Base-by-base conservation (phyloP, 257 asterid genomes). In the Gentiana dahurica region DNA sequence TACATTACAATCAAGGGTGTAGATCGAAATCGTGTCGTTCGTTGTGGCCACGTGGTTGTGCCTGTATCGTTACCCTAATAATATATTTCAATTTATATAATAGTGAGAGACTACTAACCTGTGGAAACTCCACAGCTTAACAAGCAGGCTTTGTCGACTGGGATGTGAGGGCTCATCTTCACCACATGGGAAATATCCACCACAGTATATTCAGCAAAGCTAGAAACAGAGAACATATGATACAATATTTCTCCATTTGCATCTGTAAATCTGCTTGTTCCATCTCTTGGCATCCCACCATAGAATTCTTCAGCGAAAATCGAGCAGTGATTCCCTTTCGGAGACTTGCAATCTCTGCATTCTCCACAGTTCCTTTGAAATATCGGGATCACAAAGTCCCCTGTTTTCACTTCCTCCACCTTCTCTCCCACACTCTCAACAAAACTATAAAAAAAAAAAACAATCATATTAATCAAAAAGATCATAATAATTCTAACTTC, bases 401-500 rank as follows among this genome's bases (percentile, higher is more conserved):
- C 82, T 51, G 15, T 65, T 60, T 66, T 63, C 34, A 72, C 70
- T 69, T 76, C 82, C 64, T 66, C 72, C 71, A 76, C 79, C 11
- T 66, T 13, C 39, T 72, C 76, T 6, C 79, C 82, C 6, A 72
- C 79, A 50, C 79, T 76, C 69, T 76, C 82, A 47, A 76, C 79
- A 55, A 72, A 58, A 44, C 78, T 76, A 70, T 12, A 39, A 12
- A 49, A 13, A 12, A 8, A 51, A 45, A 8, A n/a, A 0, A 34
- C 3, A 15, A 15, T 15, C 24, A 15, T 15, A 15, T 15, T 15
- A 15, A 15, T 15, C 24, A 15, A 15, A 15, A 0, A 15, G 24
- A 15, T 15, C 24, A 15, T n/a, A n/a, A n/a, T n/a, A n/a, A n/a
- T n/a, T n/a, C n/a, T n/a, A n/a, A n/a, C n/a, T n/a, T n/a, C n/a